A percentile compares a stretch with the other conserved stretches of the same genome.
These are phyloP conservation scores for Moesziomyces globuligerus DNA, from an alignment of 1,284 basidiomycete genomes.

Conservation along the genomic window DNA sequence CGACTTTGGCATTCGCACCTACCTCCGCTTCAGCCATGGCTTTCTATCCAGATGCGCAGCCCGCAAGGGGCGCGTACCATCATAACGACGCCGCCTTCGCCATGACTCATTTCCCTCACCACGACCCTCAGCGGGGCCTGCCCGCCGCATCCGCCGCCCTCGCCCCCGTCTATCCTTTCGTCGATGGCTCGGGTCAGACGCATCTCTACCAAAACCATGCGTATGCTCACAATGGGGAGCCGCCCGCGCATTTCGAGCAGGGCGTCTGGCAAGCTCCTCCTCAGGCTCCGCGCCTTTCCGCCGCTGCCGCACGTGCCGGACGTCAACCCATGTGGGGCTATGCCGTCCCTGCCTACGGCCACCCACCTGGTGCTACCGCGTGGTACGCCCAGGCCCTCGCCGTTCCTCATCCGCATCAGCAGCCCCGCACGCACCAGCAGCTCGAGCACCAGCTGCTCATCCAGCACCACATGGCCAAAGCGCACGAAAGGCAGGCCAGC, in stretches of 20 bases:
- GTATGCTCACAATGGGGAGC: slow-evolving; percentile 11
- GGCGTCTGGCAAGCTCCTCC: slow-evolving; percentile 46
- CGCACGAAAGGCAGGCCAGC: slow-evolving; percentile 26
- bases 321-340: slow-evolving; percentile 24
- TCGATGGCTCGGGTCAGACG: slow-evolving; percentile 10
- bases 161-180: slow-evolving; percentile 17
- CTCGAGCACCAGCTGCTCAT: slow-evolving; percentile 53
- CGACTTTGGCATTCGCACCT: slow-evolving; percentile 21
- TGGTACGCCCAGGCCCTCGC: slow-evolving; percentile 26
- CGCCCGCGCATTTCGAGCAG: slow-evolving; percentile 12
- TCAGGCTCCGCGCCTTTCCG: slow-evolving; percentile 42
- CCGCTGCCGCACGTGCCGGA: slow-evolving; percentile 42
- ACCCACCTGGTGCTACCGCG: slow-evolving; percentile 13
- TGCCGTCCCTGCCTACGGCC: slow-evolving; percentile 20
- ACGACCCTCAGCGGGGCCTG: slow-evolving; percentile 17
- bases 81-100: slow-evolving; percentile 11
- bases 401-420: slow-evolving; percentile 19
- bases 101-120: slow-evolving; percentile 17
- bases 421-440: slow-evolving; percentile 49
- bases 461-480: slow-evolving; percentile 53
- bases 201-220: slow-evolving; percentile 22
- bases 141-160: slow-evolving; percentile 4
- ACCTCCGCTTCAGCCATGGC: slow-evolving; percentile 10
- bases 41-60: slow-evolving; percentile 23
- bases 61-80: slow-evolving; percentile 11